Base-by-base conservation (phyloP, 257 asterid species). In the Scutellaria galericulata region DNA sequence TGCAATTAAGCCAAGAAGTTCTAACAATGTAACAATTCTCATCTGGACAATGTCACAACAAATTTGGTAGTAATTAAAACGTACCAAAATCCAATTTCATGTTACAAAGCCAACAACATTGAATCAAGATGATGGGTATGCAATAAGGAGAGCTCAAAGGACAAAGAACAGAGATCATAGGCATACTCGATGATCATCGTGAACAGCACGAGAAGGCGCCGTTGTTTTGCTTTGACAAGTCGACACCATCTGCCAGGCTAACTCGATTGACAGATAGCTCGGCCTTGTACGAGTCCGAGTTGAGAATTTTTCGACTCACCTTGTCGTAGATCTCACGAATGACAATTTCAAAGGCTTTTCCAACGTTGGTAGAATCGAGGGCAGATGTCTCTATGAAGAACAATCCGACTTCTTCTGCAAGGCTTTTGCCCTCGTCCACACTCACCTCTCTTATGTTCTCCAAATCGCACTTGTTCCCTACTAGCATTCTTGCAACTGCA, bases 381-480 rank as follows among this genome's bases (percentile, higher is more conserved):
- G 93, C 96, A 50, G 91, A 87, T 51, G 96, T 89, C 72, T 89
- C 96, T 14, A 87, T 84, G 75, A 87, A 87, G 83, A 87, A 87
- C 10, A 89, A 68, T 7, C 85, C 91, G 64, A 85, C 87, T 77
- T 87, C 86, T 76, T 89, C 89, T 4, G 93, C 96, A 54, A 85
- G 83, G 66, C 63, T 61, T 80, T 86, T 85, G 63, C 88, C 91
- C 27, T 89, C 88, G 51, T 85, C 96, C 79, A 87, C 76, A 48
- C 87, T 85, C 74, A 89, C 88, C 31, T 82, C 93, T 83, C 91
- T 83, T 20, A 89, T 85, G 64, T 79, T 81, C 24, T 81, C 96
- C 85, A 89, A 56, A 77, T 89, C 91, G 50, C 88, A 81, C 75
- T 89, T 89, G 87, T 89, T 89, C 66, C 93, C 96, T 0, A 86